Percentiles rank a stretch among this genome's conserved stretches.
These are phyloP conservation scores for Oryza glaberrima DNA, from an alignment of 176 grass and related monocot species.

Conservation along the genomic window DNA sequence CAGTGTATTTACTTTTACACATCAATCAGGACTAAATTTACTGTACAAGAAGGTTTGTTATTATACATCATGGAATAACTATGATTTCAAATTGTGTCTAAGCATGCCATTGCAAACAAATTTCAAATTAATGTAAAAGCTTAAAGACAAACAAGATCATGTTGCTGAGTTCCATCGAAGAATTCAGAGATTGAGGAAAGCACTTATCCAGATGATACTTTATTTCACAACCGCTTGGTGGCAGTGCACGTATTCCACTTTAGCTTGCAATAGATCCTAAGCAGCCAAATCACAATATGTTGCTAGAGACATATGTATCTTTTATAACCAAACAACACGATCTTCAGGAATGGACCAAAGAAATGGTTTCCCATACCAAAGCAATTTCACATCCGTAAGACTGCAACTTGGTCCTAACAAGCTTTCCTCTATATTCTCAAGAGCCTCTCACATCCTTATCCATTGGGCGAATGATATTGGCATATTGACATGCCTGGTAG, in stretches of 20 bases:
- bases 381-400: background rate
- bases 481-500: background rate
- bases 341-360: background rate
- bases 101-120: background rate
- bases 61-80: background rate
- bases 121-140: background rate
- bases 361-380: background rate
- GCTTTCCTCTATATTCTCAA: background rate
- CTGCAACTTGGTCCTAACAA: background rate
- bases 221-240: background rate
- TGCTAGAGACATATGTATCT: background rate
- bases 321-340: background rate
- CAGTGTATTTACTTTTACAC: background rate
- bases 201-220: background rate
- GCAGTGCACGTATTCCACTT: background rate
- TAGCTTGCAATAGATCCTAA: background rate
- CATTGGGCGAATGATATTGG: background rate
- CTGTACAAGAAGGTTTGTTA: background rate
- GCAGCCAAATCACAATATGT: background rate
- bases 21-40: background rate
- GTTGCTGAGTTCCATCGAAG: slow-evolving; percentile 7
- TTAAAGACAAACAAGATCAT: background rate
- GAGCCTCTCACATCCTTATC: background rate
- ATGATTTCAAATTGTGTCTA: background rate
- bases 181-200: background rate